A percentile compares a stretch with the other conserved stretches of the same genome.
Conservation (phyloP, 139 green algal genomes). For the Diplosphaera chodatii region DNA sequence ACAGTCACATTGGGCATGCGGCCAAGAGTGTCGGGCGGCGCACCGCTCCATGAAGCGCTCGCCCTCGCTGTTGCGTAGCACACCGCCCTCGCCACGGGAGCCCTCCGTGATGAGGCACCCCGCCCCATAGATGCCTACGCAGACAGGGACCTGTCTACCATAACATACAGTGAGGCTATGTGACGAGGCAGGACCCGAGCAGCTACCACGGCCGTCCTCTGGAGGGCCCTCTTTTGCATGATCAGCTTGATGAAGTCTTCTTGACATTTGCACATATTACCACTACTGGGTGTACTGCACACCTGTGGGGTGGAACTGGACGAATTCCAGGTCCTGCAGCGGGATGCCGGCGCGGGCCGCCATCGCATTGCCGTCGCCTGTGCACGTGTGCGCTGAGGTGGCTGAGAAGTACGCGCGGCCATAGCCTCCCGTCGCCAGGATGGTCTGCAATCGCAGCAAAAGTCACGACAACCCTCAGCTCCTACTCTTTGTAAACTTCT, state of each 20-base stretch:
- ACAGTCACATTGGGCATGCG: too few species aligned
- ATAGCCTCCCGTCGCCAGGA: slow-evolving; percentile 97
- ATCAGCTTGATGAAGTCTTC: too few species aligned
- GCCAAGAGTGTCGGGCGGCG: not conserved
- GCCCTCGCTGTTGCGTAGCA: slow-evolving; percentile 94
- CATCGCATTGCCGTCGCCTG: slow-evolving; percentile 94
- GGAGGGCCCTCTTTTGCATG: too few species aligned
- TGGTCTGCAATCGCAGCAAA: too few species aligned
- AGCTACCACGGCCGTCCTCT: too few species aligned
- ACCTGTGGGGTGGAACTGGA: slow-evolving; percentile 96
- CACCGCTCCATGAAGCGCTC: slow-evolving; percentile 98
- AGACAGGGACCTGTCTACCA: too few species aligned
- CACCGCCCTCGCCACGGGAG: slow-evolving; percentile 88
- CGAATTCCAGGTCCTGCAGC: slow-evolving; percentile 91
- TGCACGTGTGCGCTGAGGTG: slow-evolving; percentile 98
- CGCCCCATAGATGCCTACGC: slow-evolving; percentile 95
- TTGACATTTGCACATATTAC: too few species aligned
- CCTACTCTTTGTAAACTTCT: too few species aligned
- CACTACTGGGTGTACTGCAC: too few species aligned
- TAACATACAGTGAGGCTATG: too few species aligned
- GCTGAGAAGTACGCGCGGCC: slow-evolving; percentile 94
- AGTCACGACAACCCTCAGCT: too few species aligned
- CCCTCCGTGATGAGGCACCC: slow-evolving; percentile 99
- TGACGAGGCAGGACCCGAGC: too few species aligned
- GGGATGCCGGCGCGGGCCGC: slow-evolving; percentile 87